Evolutionary conservation across 139 green algal genomes (phyloP), one percentile per base, ranked within the genome.

Genomic region (Chlamydomonas applanata): DNA sequence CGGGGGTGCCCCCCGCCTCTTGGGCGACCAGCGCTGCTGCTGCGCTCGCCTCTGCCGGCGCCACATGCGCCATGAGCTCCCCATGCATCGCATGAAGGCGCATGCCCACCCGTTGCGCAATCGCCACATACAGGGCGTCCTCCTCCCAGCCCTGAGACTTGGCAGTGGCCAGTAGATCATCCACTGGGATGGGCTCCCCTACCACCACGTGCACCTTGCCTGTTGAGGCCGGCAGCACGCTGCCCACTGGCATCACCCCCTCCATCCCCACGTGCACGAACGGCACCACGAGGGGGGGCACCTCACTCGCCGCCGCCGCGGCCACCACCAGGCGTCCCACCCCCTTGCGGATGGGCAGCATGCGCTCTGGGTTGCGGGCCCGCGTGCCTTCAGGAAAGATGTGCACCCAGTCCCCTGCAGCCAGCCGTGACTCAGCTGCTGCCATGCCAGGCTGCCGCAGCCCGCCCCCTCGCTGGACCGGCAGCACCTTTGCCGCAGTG

Each of bases 331-430:
- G 73, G 44, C 86, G 83, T 13, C 90, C 93, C 24, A 97, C 87
- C 27, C 93, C 93, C 73, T 89, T 85, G 54, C 88, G 80, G 30
- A 90, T 82, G n/a, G 85, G 78, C 4, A 79, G 73, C 78, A 98
- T 81, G 11, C 32, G 64, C 13, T 69, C 73, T 24, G 57, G 57
- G 33, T 92, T 82, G 0, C 73, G 76, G 33, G 76, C 89, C 62
- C 93, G 87, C 14, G 89, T 97, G 75, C 93, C 93, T 79, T 98
- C 93, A 0, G 93, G 93, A 67, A 98, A 98, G 24, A 98, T 91
- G 87, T 98, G 93, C 69, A 98, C 64, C 93, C 93, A 98, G 34
- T 95, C 91, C 11, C 93, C 93, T 1, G 61, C 56, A 0, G 46
- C 57, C 69, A 97, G 79, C 17, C 80, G 82, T 4, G 68, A 67